phyloP scores from a whole-genome alignment of 495 filamentous ascomycete genomes.

The Friedmanniomyces simplex region DNA sequence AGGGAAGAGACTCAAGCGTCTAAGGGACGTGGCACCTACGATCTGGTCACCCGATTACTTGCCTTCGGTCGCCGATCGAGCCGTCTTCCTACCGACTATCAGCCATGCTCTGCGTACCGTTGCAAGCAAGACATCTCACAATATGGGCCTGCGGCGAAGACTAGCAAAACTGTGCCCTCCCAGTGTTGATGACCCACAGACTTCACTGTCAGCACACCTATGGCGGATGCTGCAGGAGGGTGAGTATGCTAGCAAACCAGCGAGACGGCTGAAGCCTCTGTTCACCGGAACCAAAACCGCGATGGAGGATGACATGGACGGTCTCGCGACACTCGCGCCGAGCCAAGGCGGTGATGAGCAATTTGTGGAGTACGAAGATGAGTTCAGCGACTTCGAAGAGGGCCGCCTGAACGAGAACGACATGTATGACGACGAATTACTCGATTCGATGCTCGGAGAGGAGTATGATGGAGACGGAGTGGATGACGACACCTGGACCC shows the following conservation, averaged over 20 bases:
- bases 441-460: too few relatives aligned
- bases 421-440: too few relatives aligned
- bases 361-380: constrained; percentile 15
- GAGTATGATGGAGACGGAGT: too few relatives aligned
- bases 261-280: background rate
- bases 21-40: constrained; percentile 22
- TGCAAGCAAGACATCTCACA: background rate
- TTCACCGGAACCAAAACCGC: background rate
- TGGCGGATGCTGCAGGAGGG: background rate
- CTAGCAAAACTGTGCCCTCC: too few relatives aligned
- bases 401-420: too few relatives aligned
- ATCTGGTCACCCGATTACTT: constrained; percentile 27
- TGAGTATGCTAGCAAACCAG: background rate
- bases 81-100: constrained; percentile 26
- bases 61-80: constrained; percentile 19
- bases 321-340: too few relatives aligned
- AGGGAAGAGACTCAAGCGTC: constrained; percentile 8
- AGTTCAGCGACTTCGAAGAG: constrained; percentile 58
- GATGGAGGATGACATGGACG: background rate
- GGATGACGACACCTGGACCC: too few relatives aligned
- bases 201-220: background rate
- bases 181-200: background rate
- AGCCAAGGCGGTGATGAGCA: too few relatives aligned
- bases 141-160: too few relatives aligned
- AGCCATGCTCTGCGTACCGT: constrained; percentile 18